Base-by-base conservation (phyloP, 176 grass and related monocot genomes). In the Carex myosuroides region DNA sequence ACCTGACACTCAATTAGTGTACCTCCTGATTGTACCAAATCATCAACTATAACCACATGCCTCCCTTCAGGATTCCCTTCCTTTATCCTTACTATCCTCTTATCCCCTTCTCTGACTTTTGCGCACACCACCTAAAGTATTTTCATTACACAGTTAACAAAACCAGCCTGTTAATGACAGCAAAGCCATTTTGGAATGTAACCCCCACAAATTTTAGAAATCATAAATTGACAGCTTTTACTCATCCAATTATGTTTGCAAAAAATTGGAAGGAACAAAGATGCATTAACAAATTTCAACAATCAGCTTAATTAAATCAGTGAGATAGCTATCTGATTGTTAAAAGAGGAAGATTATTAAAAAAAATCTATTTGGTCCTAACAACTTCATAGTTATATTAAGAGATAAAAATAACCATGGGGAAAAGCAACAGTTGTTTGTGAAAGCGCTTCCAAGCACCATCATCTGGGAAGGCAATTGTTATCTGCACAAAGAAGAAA, bases 391-490 rank as follows among this genome's bases (percentile, higher is more conserved):
- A 75, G 41, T 44, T 74, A 74, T 20, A 63, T 12, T 44, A 41
- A 44, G 37, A 24, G 29, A 8, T 33, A 70, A 55, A 0, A 35
- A 64, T 89, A 58, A 97, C 95, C 92, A 92, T 92, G 71, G 96
- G 96, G 63, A 92, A 98, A 78, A 92, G 90, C 56, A 82, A 84
- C 67, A 98, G 76, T 48, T 82, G 85, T 88, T 98, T 98, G 85
- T 98, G 92, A 86, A 98, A 98, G 41, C 96, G 93, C 82, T 98
- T 95, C 96, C 96, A 98, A 24, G 96, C 92, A 70, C 96, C 96
- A 77, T 98, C 92, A 93, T 98, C 96, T n/a, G 96, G 96, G 66
- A 98, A 98, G 42, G 96, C 96, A 87, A 98, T 92, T 67, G 96
- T 91, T 85, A 98, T 87, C 96, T 98, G 89, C 87, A 18, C 13